Evolutionary conservation across 192 early-diverging fungal species (phyloP), one percentile per base, ranked within the genome.

Genomic region (Rhizophlyctis rosea): DNA sequence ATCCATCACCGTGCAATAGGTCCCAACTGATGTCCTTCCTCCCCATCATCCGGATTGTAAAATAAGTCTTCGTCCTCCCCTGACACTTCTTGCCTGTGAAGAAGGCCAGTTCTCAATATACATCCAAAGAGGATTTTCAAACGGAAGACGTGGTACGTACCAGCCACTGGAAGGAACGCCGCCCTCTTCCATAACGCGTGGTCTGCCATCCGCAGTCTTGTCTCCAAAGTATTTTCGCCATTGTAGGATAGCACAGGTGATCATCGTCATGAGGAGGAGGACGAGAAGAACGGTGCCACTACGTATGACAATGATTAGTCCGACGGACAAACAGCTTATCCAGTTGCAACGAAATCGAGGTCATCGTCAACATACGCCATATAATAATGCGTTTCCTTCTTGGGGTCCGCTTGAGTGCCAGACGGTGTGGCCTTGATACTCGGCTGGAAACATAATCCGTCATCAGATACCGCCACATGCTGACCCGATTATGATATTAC

Each of bases 21-120:
- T n/a, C n/a, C n/a, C n/a, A n/a, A n/a, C n/a, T n/a, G n/a, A n/a
- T 58, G 57, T 36, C 50, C 56, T 11, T 67, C 65, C 9, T 65
- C 64, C 29, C 47, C 25, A 27, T 67, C 65, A 21, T 67, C 57
- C 18, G 39, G 39, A 1, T 56, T 57, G 4, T 50, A 47, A 62
- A 68, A 68, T 35, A 68, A 34, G 4, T 47, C 67, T 34, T 68
- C 67, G 36, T 68, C 67, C 53, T 68, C 67, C 16, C 65, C 65
- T 25, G 56, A 29, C 27, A 67, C 53, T 34, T 67, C 65, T 14
- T 52, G 55, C 65, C 65, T 57, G 33, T 34, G 14, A 34, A 14
- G 39, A 44, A 44, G 39, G 18, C 34, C 33, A 57, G 24, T 34
- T 57, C 23, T 57, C 33, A 30, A 34, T 34, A 16, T 2, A 18